Evolutionary conservation across 352 stramenopile species (phyloP), one percentile per base, ranked within the genome.

Genomic region (Saprolegnia parasitica): DNA sequence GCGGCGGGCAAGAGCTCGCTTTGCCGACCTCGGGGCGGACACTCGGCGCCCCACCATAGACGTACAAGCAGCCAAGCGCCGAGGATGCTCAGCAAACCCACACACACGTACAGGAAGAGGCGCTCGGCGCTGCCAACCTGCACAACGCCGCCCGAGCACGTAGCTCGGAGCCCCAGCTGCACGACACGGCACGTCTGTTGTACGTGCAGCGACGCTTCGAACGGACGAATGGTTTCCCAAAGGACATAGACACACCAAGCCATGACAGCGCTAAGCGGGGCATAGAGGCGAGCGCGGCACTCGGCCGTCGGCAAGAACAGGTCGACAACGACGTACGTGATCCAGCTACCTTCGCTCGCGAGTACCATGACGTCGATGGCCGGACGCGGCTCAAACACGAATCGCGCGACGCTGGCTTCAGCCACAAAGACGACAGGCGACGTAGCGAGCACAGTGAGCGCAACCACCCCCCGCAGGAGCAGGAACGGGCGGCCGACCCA

Each of bases 401-500:
- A 35, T 29, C 32, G 20, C 5, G 26, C 47, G 21, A 64, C n/a
- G 16, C 56, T 32, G 47, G 21, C 9, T 13, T 32, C 13, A 46
- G 16, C 18, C 16, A 24, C 37, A 5, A 64, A 26, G 0, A 5
- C 20, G 9, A 26, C 21, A 32, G 32, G 13, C 16, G 56, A 24
- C 16, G 39, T 32, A 64, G 10, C 18, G 13, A 64, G 11, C 8
- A 49, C 15, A 26, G 32, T 16, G 32, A 64, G 46, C 5, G 56
- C 56, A 15, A 32, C 40, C 11, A 26, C 9, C 10, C 29, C 56
- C 11, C 56, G 56, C 8, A 64, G 56, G 35, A 64, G 32, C 10
- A 64, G 23, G 13, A 64, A 32, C 18, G 56, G 56, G n/a, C 56
- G 56, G 26, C 56, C 56, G 56, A 64, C 35, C 56, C 56, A 64